Base-by-base conservation (phyloP, 345 rosid species). In the Rhizophora apiculata region DNA sequence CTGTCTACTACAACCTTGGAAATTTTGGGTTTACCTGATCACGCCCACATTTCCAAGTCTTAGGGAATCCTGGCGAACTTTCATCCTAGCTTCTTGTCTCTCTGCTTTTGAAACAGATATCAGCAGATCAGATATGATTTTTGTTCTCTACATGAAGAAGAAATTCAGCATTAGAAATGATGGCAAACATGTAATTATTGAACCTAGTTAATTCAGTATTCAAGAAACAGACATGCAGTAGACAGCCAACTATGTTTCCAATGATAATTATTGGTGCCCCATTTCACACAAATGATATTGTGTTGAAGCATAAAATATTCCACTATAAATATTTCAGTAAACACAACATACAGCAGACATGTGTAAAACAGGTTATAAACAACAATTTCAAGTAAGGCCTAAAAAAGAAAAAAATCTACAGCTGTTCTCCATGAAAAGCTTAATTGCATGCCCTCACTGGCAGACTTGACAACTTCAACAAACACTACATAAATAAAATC, bases 31-130 rank as follows among this genome's bases (percentile, higher is more conserved):
- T 55, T 81, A 96, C 99, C 99, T 96, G 76, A 92, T 90, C 60
- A 92, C 90, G 54, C 98, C 99, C 70, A 96, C 96, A 80, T 85
- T 96, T 77, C 99, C 99, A 58, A 96, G 89, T 74, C 99, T 90
- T 80, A 96, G 72, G 55, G 99, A 96, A 78, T 92, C 98, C 74
- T 96, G 97, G 67, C 92, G 90, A 64, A 96, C 91, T 86, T 92
- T 96, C 81, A 90, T 74, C 80, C 99, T 85, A 72, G 99, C 97
- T 88, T 92, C 99, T 71, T 89, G 96, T 79, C 99, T 85, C 87
- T 96, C 95, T 59, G 96, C 88, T 81, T 92, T 96, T 62, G 99
- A 96, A 73, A 92, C 93, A 27, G 99, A 87, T 83, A 92, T 90
- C 79, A 96, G 85, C 67, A 96, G 84, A 82, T 96, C 99, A 51